Evolutionary conservation across 352 stramenopile species (phyloP), one percentile per base, ranked within the genome.

Genomic region (Phytophthora constricta): DNA sequence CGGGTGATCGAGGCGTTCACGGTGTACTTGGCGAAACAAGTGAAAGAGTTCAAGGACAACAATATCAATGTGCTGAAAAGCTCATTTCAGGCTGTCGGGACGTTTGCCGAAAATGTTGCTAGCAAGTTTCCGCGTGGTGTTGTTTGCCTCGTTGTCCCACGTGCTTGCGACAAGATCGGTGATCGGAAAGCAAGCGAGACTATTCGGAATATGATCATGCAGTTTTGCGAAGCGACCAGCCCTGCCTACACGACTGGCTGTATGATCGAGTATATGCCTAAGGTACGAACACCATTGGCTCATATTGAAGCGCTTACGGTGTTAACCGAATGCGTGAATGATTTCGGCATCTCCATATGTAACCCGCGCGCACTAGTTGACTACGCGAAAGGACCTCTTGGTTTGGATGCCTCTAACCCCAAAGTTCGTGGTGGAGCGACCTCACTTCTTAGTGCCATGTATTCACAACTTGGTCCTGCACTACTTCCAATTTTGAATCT

Each of bases 1-100:
- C 69, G 73, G 26, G 70, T 87, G 14, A 87, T 94, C 41, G 89
- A 96, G 54, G 86, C 87, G 8, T 70, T 96, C 37, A 89, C 84
- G 8, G 50, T 95, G 31, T 92, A 87, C 64, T 34, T 95, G 51
- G 65, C 72, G 20, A 89, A 87, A 33, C 78, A 93, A 70, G 84
- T 93, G 10, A 96, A 96, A 55, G 78, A 91, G 47, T 95, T 96
- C 58, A 93, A 92, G 55, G 89, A 96, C 61, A 95, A 84, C 68
- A 96, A 96, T 61, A 91, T 96, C 59, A 95, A 96, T 51, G 89
- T 96, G 3, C 57, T 96, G 14, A 92, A 91, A 51, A 92, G 87
- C 58, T 79, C 87, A 11, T 96, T 96, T 42, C 79, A 96, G 58
- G 89, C 87, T 1, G 72, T 96, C 4, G 86, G 79, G 11, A 86